Percentiles rank a stretch among this genome's conserved stretches.
Evolutionary conservation across 352 stramenopile genomes (phyloP).

Genomic region (Pythium biforme): DNA sequence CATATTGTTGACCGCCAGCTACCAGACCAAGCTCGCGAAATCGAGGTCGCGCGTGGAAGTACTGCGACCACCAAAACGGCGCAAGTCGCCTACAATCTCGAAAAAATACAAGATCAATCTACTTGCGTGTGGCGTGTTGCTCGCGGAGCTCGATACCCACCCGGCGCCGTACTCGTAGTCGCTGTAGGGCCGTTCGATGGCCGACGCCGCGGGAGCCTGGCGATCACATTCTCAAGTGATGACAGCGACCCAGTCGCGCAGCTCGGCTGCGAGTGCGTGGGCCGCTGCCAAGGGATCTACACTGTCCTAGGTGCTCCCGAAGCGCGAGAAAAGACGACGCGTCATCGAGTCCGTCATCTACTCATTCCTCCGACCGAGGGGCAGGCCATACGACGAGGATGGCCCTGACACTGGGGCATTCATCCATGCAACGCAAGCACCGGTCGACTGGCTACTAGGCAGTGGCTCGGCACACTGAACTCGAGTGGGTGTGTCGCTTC

Average conservation of each 20-base stretch:
- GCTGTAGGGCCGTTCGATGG: not conserved
- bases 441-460: not conserved
- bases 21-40: too few species aligned
- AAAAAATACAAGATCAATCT: slow-evolving; percentile 66
- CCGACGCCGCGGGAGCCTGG: not conserved
- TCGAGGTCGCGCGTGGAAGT: too few species aligned
- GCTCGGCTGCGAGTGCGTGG: slow-evolving; percentile 1
- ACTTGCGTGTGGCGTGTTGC: slow-evolving; percentile 82
- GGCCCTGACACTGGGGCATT: too few species aligned
- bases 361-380: not conserved
- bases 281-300: not conserved
- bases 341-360: not conserved
- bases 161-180: not conserved
- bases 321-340: not conserved
- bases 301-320: not conserved
- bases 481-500: not conserved
- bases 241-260: slow-evolving; percentile 1
- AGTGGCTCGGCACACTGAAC: too few species aligned
- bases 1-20: too few species aligned
- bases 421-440: too few species aligned
- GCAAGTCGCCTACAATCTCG: too few species aligned
- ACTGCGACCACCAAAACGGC: too few species aligned
- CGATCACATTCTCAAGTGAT: not conserved
- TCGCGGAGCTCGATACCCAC: slow-evolving; percentile 74
- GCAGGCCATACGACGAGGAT: too few species aligned